Conservation (phyloP, 192 early-diverging fungal species). For the Coemansia sp. region DNA sequence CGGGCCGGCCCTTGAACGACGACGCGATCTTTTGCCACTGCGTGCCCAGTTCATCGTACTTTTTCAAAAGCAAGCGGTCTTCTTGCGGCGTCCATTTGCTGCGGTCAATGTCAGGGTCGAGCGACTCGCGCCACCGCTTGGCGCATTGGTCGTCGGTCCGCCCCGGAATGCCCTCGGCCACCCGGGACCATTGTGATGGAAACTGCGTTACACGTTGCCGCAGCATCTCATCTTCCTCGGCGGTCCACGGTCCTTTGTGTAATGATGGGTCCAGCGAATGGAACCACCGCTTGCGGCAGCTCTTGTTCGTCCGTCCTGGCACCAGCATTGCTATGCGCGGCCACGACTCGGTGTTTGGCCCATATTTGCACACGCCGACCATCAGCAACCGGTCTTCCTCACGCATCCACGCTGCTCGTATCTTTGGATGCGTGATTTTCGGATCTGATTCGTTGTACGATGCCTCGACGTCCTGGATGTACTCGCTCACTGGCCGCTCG, state of each 20-base stretch:
- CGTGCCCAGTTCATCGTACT: conserved; percentile 65
- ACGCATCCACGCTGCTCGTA: conserved; percentile 67
- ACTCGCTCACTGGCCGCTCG: conserved; percentile 22
- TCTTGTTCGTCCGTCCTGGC: conserved; percentile 77
- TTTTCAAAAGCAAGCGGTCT: conserved; percentile 61
- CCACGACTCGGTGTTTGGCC: conserved; percentile 79
- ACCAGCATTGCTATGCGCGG: conserved; percentile 73
- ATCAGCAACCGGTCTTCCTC: conserved; percentile 76
- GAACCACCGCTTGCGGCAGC: conserved; percentile 80
- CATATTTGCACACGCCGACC: conserved; percentile 69
- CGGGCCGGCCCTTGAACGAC: conserved; percentile 72
- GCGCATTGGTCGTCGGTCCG: conserved; percentile 88
- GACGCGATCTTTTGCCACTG: conserved; percentile 80
- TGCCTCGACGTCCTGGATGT: conserved; percentile 35
- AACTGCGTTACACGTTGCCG: conserved; percentile 66
- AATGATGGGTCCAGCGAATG: conserved; percentile 74
- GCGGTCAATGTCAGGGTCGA: conserved; percentile 79
- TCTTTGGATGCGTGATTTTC: conserved; percentile 40
- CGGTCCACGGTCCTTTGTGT: conserved; percentile 78
- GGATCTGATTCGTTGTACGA: conserved; percentile 37
- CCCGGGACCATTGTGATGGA: conserved; percentile 80
- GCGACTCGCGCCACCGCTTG: conserved; percentile 83
- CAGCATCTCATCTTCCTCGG: conserved; percentile 73
- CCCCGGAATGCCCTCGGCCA: conserved; percentile 74
- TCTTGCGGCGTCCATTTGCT: conserved; percentile 71